Base-by-base conservation (phyloP, 257 asterid species). In the Salvia hispanica region DNA sequence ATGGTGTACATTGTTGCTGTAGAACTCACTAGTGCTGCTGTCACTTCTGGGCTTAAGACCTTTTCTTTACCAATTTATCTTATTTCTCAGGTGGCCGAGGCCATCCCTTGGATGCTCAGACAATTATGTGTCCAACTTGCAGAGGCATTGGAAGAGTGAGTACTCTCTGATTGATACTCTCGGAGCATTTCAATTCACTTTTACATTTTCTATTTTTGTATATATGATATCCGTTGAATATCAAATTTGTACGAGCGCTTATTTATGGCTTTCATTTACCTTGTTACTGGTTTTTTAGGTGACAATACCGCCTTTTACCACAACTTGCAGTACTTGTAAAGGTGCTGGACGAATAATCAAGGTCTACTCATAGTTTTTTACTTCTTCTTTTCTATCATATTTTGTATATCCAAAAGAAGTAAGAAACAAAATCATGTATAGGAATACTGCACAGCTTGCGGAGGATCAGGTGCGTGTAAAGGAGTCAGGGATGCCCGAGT, bases 121-220 rank as follows among this genome's bases (percentile, higher is more conserved):
- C 84, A 58, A 86, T 74, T 72, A 68, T 34, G 13, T 92, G 98
- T 77, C 87, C 87, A 25, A 86, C 82, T 68, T 92, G 98, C 71
- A 76, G 65, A 80, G 98, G 97, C 72, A n/a, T 53, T 70, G 98
- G 98, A 68, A 81, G 80, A 76, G 98, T 92, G 78, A 83, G 95
- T 80, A 25, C 51, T 61, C 37, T 53, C 34, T 66, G 52, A 60
- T 63, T 54, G 46, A 68, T 63, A 15, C 12, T 40, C 36, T 7
- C 2, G 40, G 63, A 7, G 44, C 65, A 75, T 40, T 21, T n/a
- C 47, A 46, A 47, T 48, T 25, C 21, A 51, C 48, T 45, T 9
- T 43, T 55, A 50, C 55, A 34, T 54, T 9, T 43, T 55, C 44
- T 50, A 34, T 54, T 40, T 31, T 54, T 60, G 42, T 67, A 50